These are phyloP conservation scores for Leishmania aethiopica DNA, from an alignment of 208 protist species.

Conservation along the genomic window DNA sequence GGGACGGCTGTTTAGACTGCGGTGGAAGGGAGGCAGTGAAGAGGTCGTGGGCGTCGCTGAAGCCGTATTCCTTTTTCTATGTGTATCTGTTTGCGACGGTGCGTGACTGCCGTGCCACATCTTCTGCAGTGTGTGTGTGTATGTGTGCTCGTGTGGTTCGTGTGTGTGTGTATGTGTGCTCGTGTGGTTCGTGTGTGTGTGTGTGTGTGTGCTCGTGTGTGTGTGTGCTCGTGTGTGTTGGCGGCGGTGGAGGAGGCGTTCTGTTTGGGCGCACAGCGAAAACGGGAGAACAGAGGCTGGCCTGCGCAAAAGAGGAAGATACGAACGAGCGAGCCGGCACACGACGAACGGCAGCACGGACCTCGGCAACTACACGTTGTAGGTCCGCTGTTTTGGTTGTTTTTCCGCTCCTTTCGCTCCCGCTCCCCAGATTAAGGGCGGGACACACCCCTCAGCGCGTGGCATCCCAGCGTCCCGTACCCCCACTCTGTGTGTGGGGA, in stretches of 20 bases:
- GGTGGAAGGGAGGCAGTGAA: background rate
- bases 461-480: background rate
- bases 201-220: background rate
- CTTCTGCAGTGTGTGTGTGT: background rate
- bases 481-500: background rate
- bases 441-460: background rate
- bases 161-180: background rate
- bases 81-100: background rate
- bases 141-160: too few relatives aligned
- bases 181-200: background rate
- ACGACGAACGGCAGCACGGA: background rate
- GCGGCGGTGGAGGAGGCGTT: background rate
- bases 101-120: background rate
- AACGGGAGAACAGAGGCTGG: background rate
- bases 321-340: background rate
- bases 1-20: background rate
- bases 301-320: background rate
- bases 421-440: background rate
- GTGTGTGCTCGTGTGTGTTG: background rate
- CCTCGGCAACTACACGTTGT: background rate
- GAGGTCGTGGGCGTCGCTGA: background rate
- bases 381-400: background rate
- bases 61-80: background rate
- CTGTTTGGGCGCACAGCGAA: background rate
- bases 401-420: background rate